Evolutionary conservation across 2,329 filamentous ascomycete genomes (phyloP).

Genomic region (Boeremia exigua): DNA sequence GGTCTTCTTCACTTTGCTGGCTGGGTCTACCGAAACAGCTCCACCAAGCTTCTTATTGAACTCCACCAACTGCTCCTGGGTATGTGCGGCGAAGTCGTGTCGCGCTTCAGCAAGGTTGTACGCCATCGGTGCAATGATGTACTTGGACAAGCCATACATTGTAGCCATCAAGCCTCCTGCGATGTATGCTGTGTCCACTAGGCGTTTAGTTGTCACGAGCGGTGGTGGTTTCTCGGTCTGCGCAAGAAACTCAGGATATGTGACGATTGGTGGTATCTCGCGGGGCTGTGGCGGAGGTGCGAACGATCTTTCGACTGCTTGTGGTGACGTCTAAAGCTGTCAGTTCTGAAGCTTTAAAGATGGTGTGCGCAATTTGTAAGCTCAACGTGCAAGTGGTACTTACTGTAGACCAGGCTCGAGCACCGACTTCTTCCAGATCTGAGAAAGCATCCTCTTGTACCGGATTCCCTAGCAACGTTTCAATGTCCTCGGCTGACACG

Average conservation of each 20-base stretch:
- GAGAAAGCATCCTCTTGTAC: conserved; percentile 16
- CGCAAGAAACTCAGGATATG: conserved; percentile 70
- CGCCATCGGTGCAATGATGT: conserved; percentile 69
- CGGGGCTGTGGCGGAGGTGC: conserved; percentile 33
- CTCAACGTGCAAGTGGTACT: conserved; percentile 5
- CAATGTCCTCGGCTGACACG: conserved; percentile 69
- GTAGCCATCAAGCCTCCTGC: conserved; percentile 61
- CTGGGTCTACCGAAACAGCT: conserved; percentile 68
- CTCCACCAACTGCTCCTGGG: conserved; percentile 58
- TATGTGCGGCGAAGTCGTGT: conserved; percentile 62
- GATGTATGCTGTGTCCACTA: conserved; percentile 64
- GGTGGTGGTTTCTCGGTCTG: conserved; percentile 65
- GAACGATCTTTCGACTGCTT: conserved; percentile 16
- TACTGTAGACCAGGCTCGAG: conserved; percentile 39
- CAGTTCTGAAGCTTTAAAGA: conserved; percentile 4
- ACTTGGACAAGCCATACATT: conserved; percentile 74
- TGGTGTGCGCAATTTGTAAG: background rate
- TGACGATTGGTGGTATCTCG: conserved; percentile 67
- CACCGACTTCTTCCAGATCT: conserved; percentile 30
- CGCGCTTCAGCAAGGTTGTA: conserved; percentile 60
- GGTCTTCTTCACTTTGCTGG: conserved; percentile 36
- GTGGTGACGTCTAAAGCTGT: conserved; percentile 27
- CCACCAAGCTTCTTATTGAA: conserved; percentile 64
- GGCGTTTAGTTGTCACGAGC: conserved; percentile 62
- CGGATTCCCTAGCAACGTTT: conserved; percentile 62